phyloP scores from a whole-genome alignment of 352 stramenopile species.

The Pseudoperonospora humuli region DNA sequence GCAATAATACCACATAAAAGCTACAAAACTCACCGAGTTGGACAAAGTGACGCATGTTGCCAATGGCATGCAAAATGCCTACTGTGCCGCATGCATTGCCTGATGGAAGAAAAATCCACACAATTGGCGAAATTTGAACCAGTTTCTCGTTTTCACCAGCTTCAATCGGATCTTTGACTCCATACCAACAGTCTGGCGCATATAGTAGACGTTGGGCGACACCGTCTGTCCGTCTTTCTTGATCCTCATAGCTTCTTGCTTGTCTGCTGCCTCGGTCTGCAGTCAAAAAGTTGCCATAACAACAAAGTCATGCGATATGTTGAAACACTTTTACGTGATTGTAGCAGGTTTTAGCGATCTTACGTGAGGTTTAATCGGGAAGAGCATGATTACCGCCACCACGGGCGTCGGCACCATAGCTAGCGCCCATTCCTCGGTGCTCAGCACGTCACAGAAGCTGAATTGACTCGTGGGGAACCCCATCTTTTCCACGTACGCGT shows the following conservation, averaged over 20 bases:
- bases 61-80: conserved; percentile 90
- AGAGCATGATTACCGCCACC: conserved; percentile 91
- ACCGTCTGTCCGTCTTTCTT: conserved; percentile 64
- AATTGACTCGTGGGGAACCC: conserved; percentile 83
- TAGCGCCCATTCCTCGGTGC: conserved; percentile 94
- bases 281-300: conserved; percentile 2
- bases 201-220: conserved; percentile 80
- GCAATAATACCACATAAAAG: background rate
- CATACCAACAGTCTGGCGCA: conserved; percentile 92
- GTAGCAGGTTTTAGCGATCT: conserved; percentile 12
- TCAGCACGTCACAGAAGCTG: conserved; percentile 93
- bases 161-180: too few species aligned
- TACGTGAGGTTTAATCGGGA: conserved; percentile 90
- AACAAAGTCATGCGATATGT: conserved; percentile 3
- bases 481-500: conserved; percentile 91
- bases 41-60: conserved; percentile 84
- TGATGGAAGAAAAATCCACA: conserved; percentile 10
- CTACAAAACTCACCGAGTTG: conserved; percentile 38
- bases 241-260: conserved; percentile 66
- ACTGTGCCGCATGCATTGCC: conserved; percentile 95
- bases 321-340: background rate
- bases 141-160: background rate
- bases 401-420: conserved; percentile 93
- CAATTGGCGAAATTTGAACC: background rate
- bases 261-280: conserved; percentile 68